Conservation (phyloP, 2,329 filamentous ascomycete genomes). For the Exophiala dermatitidis region DNA sequence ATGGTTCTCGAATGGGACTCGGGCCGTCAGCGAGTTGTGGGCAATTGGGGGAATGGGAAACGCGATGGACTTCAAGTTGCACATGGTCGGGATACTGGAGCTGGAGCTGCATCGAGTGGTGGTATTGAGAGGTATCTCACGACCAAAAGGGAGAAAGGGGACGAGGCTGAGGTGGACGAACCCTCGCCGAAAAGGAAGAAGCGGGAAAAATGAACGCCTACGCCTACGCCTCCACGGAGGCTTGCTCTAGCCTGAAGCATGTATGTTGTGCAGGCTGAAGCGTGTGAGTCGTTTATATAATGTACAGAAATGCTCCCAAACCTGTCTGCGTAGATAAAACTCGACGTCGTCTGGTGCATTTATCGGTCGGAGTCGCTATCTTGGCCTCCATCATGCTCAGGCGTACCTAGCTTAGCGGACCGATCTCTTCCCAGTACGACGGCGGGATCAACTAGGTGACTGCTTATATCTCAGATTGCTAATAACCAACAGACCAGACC, state of each 20-base stretch:
- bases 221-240: neutral
- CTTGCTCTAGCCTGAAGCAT: neutral
- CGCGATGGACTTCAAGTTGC: neutral
- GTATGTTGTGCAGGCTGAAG: neutral
- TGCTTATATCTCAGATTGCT: too few species aligned
- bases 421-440: too few species aligned
- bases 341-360: too few species aligned
- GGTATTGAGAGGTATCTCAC: neutral
- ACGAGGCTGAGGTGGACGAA: neutral
- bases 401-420: too few species aligned
- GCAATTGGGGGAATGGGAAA: neutral
- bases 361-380: too few species aligned
- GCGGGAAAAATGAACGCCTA: neutral
- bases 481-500: too few species aligned
- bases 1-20: constrained; percentile 13
- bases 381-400: too few species aligned
- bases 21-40: neutral
- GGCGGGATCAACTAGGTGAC: too few species aligned
- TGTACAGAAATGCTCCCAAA: too few species aligned
- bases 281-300: too few species aligned
- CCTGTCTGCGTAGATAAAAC: too few species aligned
- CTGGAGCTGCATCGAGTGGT: neutral
- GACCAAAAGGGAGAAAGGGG: neutral
- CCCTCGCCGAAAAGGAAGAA: neutral
- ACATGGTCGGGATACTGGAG: too few species aligned